phyloP scores from a whole-genome alignment of 23 red algal genomes.

The Gracilaria domingensis region DNA sequence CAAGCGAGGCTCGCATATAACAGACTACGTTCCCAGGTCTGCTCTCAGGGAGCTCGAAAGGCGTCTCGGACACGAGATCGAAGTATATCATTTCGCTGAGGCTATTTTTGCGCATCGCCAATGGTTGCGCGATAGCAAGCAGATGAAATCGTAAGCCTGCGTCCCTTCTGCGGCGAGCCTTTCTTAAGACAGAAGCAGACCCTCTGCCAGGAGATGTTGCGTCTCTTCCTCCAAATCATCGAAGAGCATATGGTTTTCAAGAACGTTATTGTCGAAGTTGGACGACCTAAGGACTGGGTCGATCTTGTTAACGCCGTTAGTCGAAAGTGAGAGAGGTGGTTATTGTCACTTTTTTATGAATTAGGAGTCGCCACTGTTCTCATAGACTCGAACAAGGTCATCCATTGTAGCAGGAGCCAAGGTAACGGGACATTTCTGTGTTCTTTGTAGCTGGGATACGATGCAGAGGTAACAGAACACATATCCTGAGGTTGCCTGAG shows the following conservation, averaged over 20 bases:
- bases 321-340: neutral
- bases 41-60: conserved; percentile 21
- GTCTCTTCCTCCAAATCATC: neutral
- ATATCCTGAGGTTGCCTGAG: conserved; percentile 65
- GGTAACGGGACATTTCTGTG: conserved; percentile 60
- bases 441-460: conserved; percentile 35
- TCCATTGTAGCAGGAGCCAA: conserved; percentile 38
- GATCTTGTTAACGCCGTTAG: neutral
- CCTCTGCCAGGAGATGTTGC: neutral
- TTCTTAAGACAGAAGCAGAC: neutral
- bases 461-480: conserved; percentile 80
- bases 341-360: neutral
- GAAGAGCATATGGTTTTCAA: neutral
- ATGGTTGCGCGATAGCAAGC: neutral
- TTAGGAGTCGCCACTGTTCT: conserved; percentile 18
- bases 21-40: conserved; percentile 12
- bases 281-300: neutral
- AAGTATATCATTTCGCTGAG: conserved; percentile 47
- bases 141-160: neutral
- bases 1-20: neutral
- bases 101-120: conserved; percentile 21
- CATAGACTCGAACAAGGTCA: conserved; percentile 68
- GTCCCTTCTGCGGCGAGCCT: neutral
- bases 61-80: conserved; percentile 28
- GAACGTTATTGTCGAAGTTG: neutral